Conservation (phyloP, 495 filamentous ascomycete species). For the Aspergillus indologenus region DNA sequence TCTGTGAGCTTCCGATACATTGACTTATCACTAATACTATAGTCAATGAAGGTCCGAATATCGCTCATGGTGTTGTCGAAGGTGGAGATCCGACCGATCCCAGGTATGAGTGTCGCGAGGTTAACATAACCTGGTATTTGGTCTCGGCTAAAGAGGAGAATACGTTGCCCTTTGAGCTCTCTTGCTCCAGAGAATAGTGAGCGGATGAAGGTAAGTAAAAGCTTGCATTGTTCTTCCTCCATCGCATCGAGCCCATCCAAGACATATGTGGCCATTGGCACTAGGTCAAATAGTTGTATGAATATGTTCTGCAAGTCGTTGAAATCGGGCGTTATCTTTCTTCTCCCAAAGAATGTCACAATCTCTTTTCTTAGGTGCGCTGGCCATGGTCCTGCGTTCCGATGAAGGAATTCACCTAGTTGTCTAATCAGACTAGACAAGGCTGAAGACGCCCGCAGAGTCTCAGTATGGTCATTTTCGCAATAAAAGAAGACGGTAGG, state of each 20-base stretch:
- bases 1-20: conserved; percentile 21
- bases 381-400: not conserved
- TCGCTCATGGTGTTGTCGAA: conserved; percentile 18
- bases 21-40: conserved; percentile 20
- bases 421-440: not conserved
- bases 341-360: conserved; percentile 10
- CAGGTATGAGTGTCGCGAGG: conserved; percentile 16
- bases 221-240: conserved; percentile 6
- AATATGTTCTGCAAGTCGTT: conserved; percentile 22
- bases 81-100: conserved; percentile 23
- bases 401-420: not conserved
- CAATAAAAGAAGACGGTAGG: not conserved
- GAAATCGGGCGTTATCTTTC: conserved; percentile 16
- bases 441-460: not conserved
- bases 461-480: not conserved
- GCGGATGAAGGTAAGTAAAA: conserved; percentile 4
- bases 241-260: conserved; percentile 19
- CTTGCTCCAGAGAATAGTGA: conserved; percentile 1
- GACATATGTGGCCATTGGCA: conserved; percentile 13
- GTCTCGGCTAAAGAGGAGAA: conserved; percentile 22
- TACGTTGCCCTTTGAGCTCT: conserved; percentile 1
- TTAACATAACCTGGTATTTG: conserved; percentile 21
- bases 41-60: conserved; percentile 22
- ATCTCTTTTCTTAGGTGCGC: not conserved
- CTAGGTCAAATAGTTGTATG: conserved; percentile 7